These are phyloP conservation scores for Stevia rebaudiana DNA, from an alignment of 140 eudicot species.

Conservation along the genomic window DNA sequence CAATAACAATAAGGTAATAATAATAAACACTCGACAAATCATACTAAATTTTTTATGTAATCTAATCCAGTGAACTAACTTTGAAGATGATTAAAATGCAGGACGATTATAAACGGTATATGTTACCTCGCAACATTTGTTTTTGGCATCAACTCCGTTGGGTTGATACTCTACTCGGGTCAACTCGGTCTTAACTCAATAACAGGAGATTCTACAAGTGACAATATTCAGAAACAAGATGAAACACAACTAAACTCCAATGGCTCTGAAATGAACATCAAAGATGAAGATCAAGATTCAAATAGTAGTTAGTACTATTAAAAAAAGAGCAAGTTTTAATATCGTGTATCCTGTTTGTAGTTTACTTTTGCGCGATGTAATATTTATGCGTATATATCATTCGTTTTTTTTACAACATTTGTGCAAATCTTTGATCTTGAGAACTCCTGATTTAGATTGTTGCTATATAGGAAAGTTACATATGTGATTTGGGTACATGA, in stretches of 20 bases:
- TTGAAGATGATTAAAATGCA: conserved; percentile 25
- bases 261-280: conserved; percentile 31
- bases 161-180: conserved; percentile 75
- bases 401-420: conserved; percentile 25
- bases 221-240: conserved; percentile 18
- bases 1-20: conserved; percentile 79
- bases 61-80: conserved; percentile 1
- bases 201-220: conserved; percentile 43
- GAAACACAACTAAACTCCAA: conserved; percentile 32
- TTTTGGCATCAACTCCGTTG: conserved; percentile 79
- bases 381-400: conserved; percentile 18
- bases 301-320: conserved; percentile 27
- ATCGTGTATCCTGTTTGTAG: conserved; percentile 17
- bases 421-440: not conserved
- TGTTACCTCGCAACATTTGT: conserved; percentile 97
- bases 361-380: not conserved
- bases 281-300: conserved; percentile 43
- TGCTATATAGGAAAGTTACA: too few relatives aligned
- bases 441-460: too few relatives aligned
- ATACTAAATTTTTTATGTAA: not conserved
- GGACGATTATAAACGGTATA: conserved; percentile 88
- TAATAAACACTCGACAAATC: not conserved
- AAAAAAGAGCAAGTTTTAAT: conserved; percentile 21
- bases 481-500: too few relatives aligned
- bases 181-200: conserved; percentile 81